These are phyloP conservation scores for Aspergillus steynii DNA, from an alignment of 495 filamentous ascomycete genomes.

Conservation along the genomic window DNA sequence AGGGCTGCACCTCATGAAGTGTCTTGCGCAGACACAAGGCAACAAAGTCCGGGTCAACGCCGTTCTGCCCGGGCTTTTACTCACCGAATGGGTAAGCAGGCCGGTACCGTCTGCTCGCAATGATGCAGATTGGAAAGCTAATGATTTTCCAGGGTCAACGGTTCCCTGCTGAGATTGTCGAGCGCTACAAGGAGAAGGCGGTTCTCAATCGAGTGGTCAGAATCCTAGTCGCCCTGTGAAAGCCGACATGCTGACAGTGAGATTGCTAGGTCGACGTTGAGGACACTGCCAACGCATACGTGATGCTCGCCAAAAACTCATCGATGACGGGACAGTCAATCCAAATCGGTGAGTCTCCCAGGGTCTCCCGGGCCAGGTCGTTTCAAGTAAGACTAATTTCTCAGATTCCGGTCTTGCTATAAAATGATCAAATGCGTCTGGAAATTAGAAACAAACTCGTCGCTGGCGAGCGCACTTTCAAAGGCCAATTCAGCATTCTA, in stretches of 20 bases:
- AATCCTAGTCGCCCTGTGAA: background rate
- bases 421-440: constrained; percentile 12
- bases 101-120: background rate
- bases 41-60: constrained; percentile 68
- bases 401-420: constrained; percentile 43
- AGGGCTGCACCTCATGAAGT: constrained; percentile 71
- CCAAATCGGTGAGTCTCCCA: constrained; percentile 46
- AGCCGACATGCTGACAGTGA: constrained; percentile 13
- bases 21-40: constrained; percentile 66
- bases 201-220: constrained; percentile 47
- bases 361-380: background rate
- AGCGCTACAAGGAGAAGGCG: constrained; percentile 36
- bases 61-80: constrained; percentile 63
- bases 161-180: constrained; percentile 44
- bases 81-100: constrained; percentile 69
- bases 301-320: constrained; percentile 53
- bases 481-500: background rate
- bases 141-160: constrained; percentile 39
- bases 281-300: constrained; percentile 54
- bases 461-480: background rate
- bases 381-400: constrained; percentile 12
- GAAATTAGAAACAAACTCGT: background rate
- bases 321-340: constrained; percentile 60
- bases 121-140: constrained; percentile 4
- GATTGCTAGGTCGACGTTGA: constrained; percentile 51